Evolutionary conservation across 768 basidiomycete genomes (phyloP), one percentile per base, ranked within the genome.

Genomic region (Macrolepiota fuliginosa): DNA sequence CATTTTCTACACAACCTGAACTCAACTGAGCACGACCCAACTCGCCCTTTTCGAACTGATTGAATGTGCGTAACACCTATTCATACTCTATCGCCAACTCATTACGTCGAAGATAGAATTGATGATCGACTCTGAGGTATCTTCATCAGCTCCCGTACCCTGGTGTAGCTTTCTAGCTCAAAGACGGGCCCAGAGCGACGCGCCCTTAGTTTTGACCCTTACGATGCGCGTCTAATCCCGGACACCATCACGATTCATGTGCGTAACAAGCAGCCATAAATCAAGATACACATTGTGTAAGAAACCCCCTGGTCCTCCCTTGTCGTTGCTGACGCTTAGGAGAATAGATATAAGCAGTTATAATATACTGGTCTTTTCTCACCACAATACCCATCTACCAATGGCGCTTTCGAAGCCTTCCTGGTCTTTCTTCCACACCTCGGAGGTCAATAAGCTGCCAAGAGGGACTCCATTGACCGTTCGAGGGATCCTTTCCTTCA

Each of bases 351-450:
- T 32, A 57, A 55, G 22, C 24, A n/a, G 12, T 17, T 35, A 46
- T 17, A 53, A 27, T 40, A 17, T 29, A 19, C 15, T 29, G 1
- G 19, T 27, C 5, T 15, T 24, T 32, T 29, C 3, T 32, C 24
- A 5, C 11, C 54, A 12, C 62, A 49, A 53, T 45, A 45, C 47
- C 17, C 51, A 32, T 59, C 54, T 42, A 64, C 24, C 56, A 29
- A 54, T 66, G 76, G 76, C 76, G 70, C 74, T 74, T 77, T 78
- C 77, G 77, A 78, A 78, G 77, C 77, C 77, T 78, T 72, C 65
- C 70, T 56, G 66, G 66, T 71, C 70, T 68, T 65, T 60, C 51
- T 64, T 54, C 63, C 55, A 73, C 69, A 69, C 67, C 50, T 64
- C 53, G 50, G 72, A 76, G 74, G 73, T 76, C 74, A 76, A 74